These are phyloP conservation scores for Lotus japonicus DNA, from an alignment of 306 rosid species.

Conservation along the genomic window DNA sequence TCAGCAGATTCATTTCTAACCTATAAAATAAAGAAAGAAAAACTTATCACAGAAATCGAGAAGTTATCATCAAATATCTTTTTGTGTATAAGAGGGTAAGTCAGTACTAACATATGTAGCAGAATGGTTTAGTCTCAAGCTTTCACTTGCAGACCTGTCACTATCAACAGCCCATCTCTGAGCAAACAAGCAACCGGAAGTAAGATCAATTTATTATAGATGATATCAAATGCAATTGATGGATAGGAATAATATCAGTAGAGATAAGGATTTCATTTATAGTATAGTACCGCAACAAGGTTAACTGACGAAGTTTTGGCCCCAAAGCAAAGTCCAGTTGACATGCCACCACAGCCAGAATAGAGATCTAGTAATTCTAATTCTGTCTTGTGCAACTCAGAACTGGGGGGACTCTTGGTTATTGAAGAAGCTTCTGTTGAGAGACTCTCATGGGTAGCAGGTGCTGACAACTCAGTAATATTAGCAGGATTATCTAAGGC, in stretches of 20 bases:
- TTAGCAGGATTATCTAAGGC: conserved; percentile 44
- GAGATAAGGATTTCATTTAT: conserved; percentile 2
- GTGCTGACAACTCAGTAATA: conserved; percentile 23
- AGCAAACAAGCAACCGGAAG: conserved; percentile 18
- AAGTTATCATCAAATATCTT: background rate
- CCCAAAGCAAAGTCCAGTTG: conserved; percentile 90
- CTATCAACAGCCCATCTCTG: conserved; percentile 93
- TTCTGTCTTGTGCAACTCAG: conserved; percentile 28
- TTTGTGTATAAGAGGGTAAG: conserved; percentile 8
- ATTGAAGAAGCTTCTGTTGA: conserved; percentile 24
- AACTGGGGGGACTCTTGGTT: conserved; percentile 21
- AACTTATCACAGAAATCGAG: conserved; percentile 5
- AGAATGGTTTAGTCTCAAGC: conserved; percentile 80
- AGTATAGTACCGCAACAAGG: conserved; percentile 60
- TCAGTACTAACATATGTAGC: conserved; percentile 55
- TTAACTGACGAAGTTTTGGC: conserved; percentile 65
- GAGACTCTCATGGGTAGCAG: conserved; percentile 19
- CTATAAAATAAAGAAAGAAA: conserved; percentile 33
- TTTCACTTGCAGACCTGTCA: conserved; percentile 59
- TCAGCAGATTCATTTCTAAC: conserved; percentile 88
- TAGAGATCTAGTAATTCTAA: conserved; percentile 65
- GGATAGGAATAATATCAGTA: conserved; percentile 1
- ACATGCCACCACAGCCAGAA: conserved; percentile 98
- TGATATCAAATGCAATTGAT: conserved; percentile 5
- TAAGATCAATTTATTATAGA: conserved; percentile 14